Evolutionary conservation across 805 yeast species (phyloP).

Genomic region (Candida jianshihensis): DNA sequence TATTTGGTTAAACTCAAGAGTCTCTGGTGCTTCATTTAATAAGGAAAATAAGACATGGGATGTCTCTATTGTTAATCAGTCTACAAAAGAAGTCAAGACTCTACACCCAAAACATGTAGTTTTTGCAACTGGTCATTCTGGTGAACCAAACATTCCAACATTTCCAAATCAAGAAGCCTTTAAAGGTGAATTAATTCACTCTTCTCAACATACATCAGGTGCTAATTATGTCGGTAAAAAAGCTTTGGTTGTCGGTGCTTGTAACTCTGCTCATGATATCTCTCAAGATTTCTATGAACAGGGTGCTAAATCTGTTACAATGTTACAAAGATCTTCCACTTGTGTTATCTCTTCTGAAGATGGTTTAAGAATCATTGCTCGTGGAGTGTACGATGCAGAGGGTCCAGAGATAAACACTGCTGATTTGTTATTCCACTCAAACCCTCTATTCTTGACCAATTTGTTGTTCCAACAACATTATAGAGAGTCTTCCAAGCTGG

Average conservation of each 20-base stretch:
- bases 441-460: conserved; percentile 30
- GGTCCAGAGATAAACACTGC: conserved; percentile 34
- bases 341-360: conserved; percentile 32
- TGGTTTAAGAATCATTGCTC: conserved; percentile 25
- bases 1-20: conserved; percentile 28
- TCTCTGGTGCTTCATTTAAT: conserved; percentile 26
- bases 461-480: conserved; percentile 31
- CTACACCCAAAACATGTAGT: conserved; percentile 32
- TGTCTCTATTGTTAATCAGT: conserved; percentile 25
- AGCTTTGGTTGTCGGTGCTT: conserved; percentile 38
- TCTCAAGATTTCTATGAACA: conserved; percentile 39
- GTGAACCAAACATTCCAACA: conserved; percentile 37
- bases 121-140: conserved; percentile 40
- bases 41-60: conserved; percentile 26
- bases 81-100: conserved; percentile 19
- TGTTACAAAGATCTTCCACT: conserved; percentile 40
- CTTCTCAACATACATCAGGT: conserved; percentile 36
- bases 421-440: conserved; percentile 30
- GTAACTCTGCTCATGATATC: conserved; percentile 41
- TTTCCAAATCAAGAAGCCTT: conserved; percentile 32
- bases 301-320: conserved; percentile 33
- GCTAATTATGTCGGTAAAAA: conserved; percentile 33
- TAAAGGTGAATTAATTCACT: conserved; percentile 34
- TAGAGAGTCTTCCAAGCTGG: conserved; percentile 27
- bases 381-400: conserved; percentile 29